phyloP scores from a whole-genome alignment of 345 rosid genomes.

The Melastoma malabathricum region DNA sequence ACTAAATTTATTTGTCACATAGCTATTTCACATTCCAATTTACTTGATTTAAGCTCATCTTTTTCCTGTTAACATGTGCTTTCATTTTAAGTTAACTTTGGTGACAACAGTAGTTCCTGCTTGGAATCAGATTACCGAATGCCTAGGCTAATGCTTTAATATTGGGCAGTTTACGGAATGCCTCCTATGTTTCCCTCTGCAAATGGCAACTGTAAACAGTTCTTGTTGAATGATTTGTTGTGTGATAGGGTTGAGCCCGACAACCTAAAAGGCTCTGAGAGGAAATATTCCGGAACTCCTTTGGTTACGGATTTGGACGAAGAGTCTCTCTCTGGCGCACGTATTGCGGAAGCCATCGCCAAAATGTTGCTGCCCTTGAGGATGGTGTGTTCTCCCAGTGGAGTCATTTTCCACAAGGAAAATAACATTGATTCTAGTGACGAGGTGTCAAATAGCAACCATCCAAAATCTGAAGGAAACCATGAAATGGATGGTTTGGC shows the following conservation, averaged over 20 bases:
- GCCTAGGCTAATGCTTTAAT: too few species aligned
- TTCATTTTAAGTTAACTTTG: too few species aligned
- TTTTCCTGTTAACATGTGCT: too few species aligned
- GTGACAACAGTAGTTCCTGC: too few species aligned
- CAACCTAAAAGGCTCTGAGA: constrained; percentile 23
- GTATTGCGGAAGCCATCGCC: constrained; percentile 35
- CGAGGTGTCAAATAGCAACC: constrained; percentile 28
- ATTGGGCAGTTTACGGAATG: too few species aligned
- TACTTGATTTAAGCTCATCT: too few species aligned
- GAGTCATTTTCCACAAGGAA: constrained; percentile 25
- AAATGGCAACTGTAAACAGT: neutral
- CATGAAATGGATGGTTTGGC: constrained; percentile 14
- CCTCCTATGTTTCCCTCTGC: too few species aligned
- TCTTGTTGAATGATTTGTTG: constrained; percentile 7
- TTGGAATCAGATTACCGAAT: too few species aligned
- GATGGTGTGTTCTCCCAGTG: constrained; percentile 30
- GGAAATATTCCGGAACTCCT: constrained; percentile 55
- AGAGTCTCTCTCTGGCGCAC: constrained; percentile 47
- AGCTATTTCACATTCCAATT: too few species aligned
- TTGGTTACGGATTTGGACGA: constrained; percentile 45
- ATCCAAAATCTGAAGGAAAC: constrained; percentile 17
- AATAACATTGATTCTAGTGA: constrained; percentile 32
- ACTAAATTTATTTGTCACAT: too few species aligned
- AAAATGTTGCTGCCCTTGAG: constrained; percentile 50
- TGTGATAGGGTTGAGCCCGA: constrained; percentile 26